Base-by-base conservation (phyloP, 257 asterid species). In the Nicotiana noctiflora region DNA sequence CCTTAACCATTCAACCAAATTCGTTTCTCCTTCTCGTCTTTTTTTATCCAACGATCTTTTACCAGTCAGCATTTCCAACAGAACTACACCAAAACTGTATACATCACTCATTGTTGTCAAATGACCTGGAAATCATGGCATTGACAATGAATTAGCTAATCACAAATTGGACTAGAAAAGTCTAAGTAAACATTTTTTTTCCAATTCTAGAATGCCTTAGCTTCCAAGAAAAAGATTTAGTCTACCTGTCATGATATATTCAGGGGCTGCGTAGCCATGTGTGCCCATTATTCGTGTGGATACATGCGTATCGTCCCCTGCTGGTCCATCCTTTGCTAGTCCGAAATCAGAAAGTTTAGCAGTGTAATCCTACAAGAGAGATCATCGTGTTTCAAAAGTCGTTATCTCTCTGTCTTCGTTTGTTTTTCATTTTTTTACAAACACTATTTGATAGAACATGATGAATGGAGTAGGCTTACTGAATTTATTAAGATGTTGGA, bases 81-180 rank as follows among this genome's bases (percentile, higher is more conserved):
- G 59, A 77, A 77, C 81, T 11, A 60, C 81, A 2, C 81, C 81
- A 34, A 77, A 77, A 5, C 81, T 77, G 44, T 77, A 77, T 25
- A 77, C 81, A 59, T 77, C 81, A 46, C 81, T 77, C 81, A 77
- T 21, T 62, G 81, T 77, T 65, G 81, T 77, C 72, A 77, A 25
- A 77, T 77, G 81, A 46, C 81, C 81, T 77, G 17, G 72, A 77
- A 76, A 53, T 57, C 11, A 55, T 49, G 15, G 18, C 79, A 31
- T 55, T 55, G 23, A 1, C 61, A 55, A 18, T 37, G 29, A n/a
- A 68, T 40, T 68, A 68, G 77, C 55, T 40, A 32, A 56, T 31
- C 80, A 56, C 27, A 59, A 27, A 31, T 29, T 76, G 29, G 18
- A 53, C 55, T 6, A 13, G 44, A 63, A 17, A 64, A 64, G 6